Conservation (phyloP, 768 basidiomycete genomes). For the Tylopilus sp. region DNA sequence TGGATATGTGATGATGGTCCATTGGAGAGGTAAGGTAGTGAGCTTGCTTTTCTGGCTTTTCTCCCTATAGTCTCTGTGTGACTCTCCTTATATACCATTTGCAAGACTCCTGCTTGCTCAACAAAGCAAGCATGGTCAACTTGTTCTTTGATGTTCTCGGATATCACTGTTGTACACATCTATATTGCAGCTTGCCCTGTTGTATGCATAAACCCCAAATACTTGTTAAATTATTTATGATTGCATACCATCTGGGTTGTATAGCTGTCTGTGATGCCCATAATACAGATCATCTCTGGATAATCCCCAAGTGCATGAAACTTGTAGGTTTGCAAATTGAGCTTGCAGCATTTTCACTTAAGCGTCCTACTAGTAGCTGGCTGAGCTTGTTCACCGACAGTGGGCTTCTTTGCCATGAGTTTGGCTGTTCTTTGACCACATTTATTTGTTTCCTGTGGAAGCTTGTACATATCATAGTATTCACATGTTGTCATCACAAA, state of each 20-base stretch:
- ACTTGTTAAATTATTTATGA: no score
- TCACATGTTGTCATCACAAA: not conserved
- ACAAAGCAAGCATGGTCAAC: not conserved
- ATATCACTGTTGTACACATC: not conserved
- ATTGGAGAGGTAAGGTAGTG: not conserved
- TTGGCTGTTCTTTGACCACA: not conserved
- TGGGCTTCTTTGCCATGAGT: not conserved
- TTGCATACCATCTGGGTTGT: not conserved
- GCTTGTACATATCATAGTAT: not conserved
- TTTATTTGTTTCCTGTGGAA: not conserved
- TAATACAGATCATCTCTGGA: not conserved
- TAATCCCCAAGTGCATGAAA: not conserved
- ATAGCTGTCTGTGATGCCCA: not conserved
- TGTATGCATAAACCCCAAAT: no score
- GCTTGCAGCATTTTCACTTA: not conserved
- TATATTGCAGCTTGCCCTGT: constrained; percentile 3
- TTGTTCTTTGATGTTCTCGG: not conserved
- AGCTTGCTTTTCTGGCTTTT: not conserved
- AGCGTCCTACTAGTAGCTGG: not conserved
- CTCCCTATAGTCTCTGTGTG: not conserved
- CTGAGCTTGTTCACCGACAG: not conserved
- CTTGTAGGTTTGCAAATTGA: not conserved
- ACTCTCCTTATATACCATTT: not conserved
- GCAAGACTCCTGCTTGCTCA: not conserved
- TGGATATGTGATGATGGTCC: not conserved